These are phyloP conservation scores for Pleomassaria siparia DNA, from an alignment of 2,329 filamentous ascomycete species.

Conservation along the genomic window DNA sequence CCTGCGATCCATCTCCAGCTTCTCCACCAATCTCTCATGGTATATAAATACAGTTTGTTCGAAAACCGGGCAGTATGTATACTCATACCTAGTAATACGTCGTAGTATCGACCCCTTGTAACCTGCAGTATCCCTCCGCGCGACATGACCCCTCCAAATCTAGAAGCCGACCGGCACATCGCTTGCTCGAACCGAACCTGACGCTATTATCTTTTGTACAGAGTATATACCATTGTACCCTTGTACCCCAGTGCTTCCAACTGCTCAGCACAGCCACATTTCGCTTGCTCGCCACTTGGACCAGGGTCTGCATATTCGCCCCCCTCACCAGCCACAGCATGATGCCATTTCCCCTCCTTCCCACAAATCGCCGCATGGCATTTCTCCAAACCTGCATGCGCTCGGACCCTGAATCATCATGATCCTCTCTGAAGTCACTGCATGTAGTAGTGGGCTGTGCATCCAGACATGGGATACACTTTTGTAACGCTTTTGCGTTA, in stretches of 20 bases:
- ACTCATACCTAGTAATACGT: no score
- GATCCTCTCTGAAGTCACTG: not conserved
- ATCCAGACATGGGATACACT: not conserved
- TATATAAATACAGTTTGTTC: not conserved
- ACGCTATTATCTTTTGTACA: no score
- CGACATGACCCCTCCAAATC: not conserved
- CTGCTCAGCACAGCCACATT: not conserved
- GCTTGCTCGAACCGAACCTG: not conserved
- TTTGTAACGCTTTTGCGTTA: not conserved
- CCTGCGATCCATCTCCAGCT: not conserved
- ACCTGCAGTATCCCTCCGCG: not conserved
- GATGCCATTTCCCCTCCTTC: not conserved
- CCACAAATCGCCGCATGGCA: not conserved
- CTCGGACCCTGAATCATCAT: not conserved
- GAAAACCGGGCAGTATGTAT: not conserved
- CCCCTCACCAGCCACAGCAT: constrained; percentile 1
- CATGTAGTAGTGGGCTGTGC: not conserved
- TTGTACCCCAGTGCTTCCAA: no score
- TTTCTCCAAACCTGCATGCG: not conserved
- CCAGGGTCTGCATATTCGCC: constrained; percentile 1
- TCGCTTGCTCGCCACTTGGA: not conserved
- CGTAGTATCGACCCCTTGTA: no score
- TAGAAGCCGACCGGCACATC: not conserved
- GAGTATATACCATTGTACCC: no score
- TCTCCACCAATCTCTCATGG: not conserved